phyloP scores from a whole-genome alignment of 192 early-diverging fungal species.

The Dispira simplex region DNA sequence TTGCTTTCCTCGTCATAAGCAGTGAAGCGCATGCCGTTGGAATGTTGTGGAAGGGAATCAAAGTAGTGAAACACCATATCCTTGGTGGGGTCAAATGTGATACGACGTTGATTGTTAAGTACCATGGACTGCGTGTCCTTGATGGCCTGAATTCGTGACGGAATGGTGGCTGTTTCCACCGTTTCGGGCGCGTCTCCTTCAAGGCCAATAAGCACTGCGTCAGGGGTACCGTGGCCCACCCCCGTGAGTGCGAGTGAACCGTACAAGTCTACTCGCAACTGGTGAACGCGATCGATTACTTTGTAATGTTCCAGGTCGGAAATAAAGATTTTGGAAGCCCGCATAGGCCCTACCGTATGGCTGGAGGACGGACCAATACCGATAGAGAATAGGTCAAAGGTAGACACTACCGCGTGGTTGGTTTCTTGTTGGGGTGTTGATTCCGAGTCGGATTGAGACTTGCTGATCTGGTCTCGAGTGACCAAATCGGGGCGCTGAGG shows the following conservation, averaged over 20 bases:
- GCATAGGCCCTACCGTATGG: slow-evolving; percentile 94
- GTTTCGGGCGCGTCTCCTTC: slow-evolving; percentile 81
- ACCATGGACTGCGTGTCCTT: slow-evolving; percentile 50
- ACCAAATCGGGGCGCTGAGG: background rate
- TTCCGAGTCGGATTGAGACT: too few species aligned
- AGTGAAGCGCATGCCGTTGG: slow-evolving; percentile 92
- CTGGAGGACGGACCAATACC: slow-evolving; percentile 89
- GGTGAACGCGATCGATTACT: slow-evolving; percentile 20
- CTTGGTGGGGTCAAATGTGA: slow-evolving; percentile 69
- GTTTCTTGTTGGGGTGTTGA: background rate
- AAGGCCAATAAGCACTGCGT: slow-evolving; percentile 78
- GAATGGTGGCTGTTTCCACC: slow-evolving; percentile 70
- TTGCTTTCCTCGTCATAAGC: slow-evolving; percentile 68
- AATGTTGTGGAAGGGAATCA: slow-evolving; percentile 80
- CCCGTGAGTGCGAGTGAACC: slow-evolving; percentile 90
- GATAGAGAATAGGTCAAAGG: slow-evolving; percentile 92
- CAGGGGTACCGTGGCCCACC: slow-evolving; percentile 88
- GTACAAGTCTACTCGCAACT: slow-evolving; percentile 73
- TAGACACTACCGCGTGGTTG: slow-evolving; percentile 76
- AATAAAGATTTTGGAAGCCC: slow-evolving; percentile 88
- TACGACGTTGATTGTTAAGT: slow-evolving; percentile 55
- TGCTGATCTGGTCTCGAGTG: background rate
- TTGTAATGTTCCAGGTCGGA: slow-evolving; percentile 58
- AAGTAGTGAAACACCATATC: slow-evolving; percentile 81
- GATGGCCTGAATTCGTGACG: slow-evolving; percentile 56